These are phyloP conservation scores for Oenanthe javanica DNA, from an alignment of 140 eudicot species.

Conservation along the genomic window DNA sequence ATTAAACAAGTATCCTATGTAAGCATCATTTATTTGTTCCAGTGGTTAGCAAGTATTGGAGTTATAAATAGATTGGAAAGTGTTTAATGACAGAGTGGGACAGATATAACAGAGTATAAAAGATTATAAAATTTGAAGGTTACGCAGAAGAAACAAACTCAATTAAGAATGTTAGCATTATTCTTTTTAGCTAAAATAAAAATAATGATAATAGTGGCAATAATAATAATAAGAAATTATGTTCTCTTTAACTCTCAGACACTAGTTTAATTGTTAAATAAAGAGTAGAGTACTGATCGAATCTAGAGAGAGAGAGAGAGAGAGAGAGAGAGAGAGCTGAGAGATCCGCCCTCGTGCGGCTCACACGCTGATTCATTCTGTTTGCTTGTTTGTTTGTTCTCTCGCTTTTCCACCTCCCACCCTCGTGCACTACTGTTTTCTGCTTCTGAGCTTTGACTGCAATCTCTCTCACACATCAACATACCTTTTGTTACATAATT, in stretches of 20 bases:
- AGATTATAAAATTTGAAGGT: background rate
- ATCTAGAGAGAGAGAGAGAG: background rate
- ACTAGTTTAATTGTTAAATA: background rate
- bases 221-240: background rate
- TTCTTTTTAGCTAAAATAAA: background rate
- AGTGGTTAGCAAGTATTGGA: background rate
- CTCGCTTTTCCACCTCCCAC: conserved; percentile 22
- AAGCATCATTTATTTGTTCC: background rate
- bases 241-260: background rate
- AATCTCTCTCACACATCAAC: background rate
- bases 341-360: conserved; percentile 88
- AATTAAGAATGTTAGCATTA: background rate
- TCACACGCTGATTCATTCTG: conserved; percentile 69
- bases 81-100: background rate
- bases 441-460: conserved; percentile 45
- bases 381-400: conserved; percentile 32
- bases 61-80: background rate
- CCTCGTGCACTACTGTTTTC: conserved; percentile 36
- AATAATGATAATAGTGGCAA: background rate
- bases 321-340: conserved; percentile 25
- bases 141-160: background rate
- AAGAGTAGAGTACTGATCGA: background rate
- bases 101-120: background rate
- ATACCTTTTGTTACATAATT: background rate
- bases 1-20: background rate